These are phyloP conservation scores for Neocatenulostroma microsporum DNA, from an alignment of 2,329 filamentous ascomycete species.

Conservation along the genomic window DNA sequence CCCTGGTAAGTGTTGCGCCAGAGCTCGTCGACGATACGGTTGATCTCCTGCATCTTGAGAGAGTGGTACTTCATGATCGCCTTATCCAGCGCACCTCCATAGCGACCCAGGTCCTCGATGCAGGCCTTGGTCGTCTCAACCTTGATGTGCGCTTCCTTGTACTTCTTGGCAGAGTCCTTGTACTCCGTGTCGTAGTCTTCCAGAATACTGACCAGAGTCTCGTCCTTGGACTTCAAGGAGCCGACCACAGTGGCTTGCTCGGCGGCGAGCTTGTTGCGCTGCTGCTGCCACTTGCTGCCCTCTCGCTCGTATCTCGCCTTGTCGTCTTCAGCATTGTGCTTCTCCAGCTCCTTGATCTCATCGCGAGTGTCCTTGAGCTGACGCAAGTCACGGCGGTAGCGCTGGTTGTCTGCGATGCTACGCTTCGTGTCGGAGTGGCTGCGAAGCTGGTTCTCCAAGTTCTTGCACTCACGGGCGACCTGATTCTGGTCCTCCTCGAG, in stretches of 20 bases:
- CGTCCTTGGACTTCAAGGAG: slow-evolving; percentile 74
- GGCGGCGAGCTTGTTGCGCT: slow-evolving; percentile 62
- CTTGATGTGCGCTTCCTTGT: slow-evolving; percentile 80
- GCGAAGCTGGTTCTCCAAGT: slow-evolving; percentile 66
- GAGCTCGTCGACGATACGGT: slow-evolving; percentile 87
- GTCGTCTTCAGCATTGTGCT: slow-evolving; percentile 74
- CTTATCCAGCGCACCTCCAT: slow-evolving; percentile 77
- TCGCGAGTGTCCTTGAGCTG: slow-evolving; percentile 58
- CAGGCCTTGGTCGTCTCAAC: slow-evolving; percentile 88
- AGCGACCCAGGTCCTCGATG: slow-evolving; percentile 80
- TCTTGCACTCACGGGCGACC: slow-evolving; percentile 64
- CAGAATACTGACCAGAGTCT: slow-evolving; percentile 64
- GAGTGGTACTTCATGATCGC: slow-evolving; percentile 96
- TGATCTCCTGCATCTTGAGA: slow-evolving; percentile 97
- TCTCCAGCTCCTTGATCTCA: slow-evolving; percentile 68
- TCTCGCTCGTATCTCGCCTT: slow-evolving; percentile 66
- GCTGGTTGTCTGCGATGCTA: slow-evolving; percentile 81
- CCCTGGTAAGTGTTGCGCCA: slow-evolving; percentile 96
- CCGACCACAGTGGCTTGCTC: slow-evolving; percentile 69
- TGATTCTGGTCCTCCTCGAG: slow-evolving; percentile 61
- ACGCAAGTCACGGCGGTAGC: slow-evolving; percentile 67
- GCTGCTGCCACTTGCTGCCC: slow-evolving; percentile 57
- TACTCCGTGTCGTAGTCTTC: slow-evolving; percentile 81
- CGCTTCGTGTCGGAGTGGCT: slow-evolving; percentile 77
- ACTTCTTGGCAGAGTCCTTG: slow-evolving; percentile 69